A percentile compares a stretch with the other conserved stretches of the same genome.
Evolutionary conservation across 805 yeast genomes (phyloP).

Genomic region (Diddensiella caesifluorescens): DNA sequence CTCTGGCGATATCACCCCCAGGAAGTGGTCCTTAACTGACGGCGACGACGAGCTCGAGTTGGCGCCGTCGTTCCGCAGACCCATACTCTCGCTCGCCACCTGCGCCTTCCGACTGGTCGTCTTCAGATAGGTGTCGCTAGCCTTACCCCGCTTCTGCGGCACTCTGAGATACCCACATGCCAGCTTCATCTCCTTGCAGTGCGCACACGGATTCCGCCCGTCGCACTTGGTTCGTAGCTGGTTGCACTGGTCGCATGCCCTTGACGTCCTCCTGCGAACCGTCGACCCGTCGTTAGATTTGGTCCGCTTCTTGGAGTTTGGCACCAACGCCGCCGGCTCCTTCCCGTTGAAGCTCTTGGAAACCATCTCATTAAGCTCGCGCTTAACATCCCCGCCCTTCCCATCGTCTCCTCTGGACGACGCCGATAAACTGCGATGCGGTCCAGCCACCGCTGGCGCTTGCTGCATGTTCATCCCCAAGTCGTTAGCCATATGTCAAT

Average conservation of each 20-base stretch:
- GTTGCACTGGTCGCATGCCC: slow-evolving; percentile 48
- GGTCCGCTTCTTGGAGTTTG: no score
- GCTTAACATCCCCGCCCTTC: no score
- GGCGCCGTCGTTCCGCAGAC: background rate
- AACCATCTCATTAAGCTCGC: no score
- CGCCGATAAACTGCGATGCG: no score
- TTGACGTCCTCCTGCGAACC: slow-evolving; percentile 21
- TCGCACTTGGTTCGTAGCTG: slow-evolving; percentile 45
- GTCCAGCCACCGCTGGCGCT: no score
- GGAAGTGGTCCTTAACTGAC: background rate
- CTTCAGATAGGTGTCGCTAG: slow-evolving; percentile 25
- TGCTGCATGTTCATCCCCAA: no score
- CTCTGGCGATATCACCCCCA: no score
- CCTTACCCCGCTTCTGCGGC: slow-evolving; percentile 45
- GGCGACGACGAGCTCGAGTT: slow-evolving; percentile 3
- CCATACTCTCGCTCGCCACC: slow-evolving; percentile 11
- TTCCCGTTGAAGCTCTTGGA: no score
- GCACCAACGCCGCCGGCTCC: no score
- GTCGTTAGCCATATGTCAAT: no score
- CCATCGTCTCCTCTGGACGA: no score
- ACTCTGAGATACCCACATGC: slow-evolving; percentile 37
- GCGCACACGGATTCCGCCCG: slow-evolving; percentile 42
- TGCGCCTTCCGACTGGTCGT: slow-evolving; percentile 8
- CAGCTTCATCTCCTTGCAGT: slow-evolving; percentile 29
- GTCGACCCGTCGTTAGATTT: background rate